Evolutionary conservation across 2,329 filamentous ascomycete species (phyloP), one percentile per base, ranked within the genome.

Genomic region (Aspergillus niger): DNA sequence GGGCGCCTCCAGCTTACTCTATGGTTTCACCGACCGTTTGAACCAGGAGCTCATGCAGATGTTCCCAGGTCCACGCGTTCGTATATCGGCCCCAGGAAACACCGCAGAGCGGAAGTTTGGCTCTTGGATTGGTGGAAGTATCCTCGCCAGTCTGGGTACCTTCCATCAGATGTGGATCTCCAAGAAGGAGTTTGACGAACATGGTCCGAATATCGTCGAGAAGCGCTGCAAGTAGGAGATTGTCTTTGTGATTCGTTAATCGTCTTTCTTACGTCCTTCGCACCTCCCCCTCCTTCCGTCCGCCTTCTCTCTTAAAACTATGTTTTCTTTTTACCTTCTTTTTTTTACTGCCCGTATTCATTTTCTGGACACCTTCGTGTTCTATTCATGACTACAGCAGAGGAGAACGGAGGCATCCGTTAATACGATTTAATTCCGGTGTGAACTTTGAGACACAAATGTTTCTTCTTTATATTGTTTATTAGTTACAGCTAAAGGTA

Each of bases 161-260:
- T 99, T 99, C 80, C 95, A 99, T 80, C 95, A 99, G 82, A 94
- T 99, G 90, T 99, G 95, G 95, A 96, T 99, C 69, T 94, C 90
- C 24, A 91, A 88, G 77, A 96, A 97, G 82, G 95, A 99, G 81
- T 98, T 97, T 71, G 92, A 97, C 65, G 96, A 99, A 82, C 93
- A 97, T 76, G 95, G 95, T 1, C 82, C 88, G 5, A 87, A 87
- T 65, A 93, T 98, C 69, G 91, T 98, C 48, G 94, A 98, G 83
- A 97, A 97, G 86, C 85, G 94, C 70, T 98, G 94, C 85, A 96
- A 97, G 81, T 98, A 73, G 79, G 61, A 28, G 8, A 6, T 15
- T 36, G 32, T 2, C 10, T 36, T 36, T 36, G 32, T 13, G 32
- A 13, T 36, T 5, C 13, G 5, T 15, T 30, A 13, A 24, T 38